Evolutionary conservation across 2,329 filamentous ascomycete genomes (phyloP).

Genomic region (Diaporthe capsici): DNA sequence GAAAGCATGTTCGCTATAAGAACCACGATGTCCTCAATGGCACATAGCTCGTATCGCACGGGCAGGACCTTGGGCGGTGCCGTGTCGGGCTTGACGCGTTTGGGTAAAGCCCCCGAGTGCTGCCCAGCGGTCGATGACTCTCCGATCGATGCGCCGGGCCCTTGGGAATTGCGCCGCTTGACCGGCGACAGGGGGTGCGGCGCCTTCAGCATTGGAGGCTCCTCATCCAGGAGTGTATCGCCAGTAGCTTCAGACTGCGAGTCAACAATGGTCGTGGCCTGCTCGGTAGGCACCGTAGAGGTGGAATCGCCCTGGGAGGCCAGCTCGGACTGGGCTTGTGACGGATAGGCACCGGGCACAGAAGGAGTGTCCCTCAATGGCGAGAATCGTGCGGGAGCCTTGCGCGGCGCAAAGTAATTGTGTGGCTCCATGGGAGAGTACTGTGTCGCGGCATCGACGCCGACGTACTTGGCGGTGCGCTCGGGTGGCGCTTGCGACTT

Average conservation of each 20-base stretch:
- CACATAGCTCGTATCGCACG: slow-evolving; percentile 83
- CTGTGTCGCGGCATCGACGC: slow-evolving; percentile 63
- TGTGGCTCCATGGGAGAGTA: slow-evolving; percentile 65
- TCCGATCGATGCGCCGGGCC: slow-evolving; percentile 46
- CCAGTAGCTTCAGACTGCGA: slow-evolving; percentile 37
- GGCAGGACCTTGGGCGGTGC: slow-evolving; percentile 74
- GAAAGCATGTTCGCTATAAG: slow-evolving; percentile 96
- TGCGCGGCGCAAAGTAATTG: slow-evolving; percentile 51
- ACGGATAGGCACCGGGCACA: slow-evolving; percentile 25
- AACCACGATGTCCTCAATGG: slow-evolving; percentile 88
- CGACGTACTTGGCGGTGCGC: slow-evolving; percentile 58
- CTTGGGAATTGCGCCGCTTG: slow-evolving; percentile 62
- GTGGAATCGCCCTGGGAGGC: neutral
- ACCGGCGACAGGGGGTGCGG: slow-evolving; percentile 51
- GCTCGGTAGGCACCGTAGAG: slow-evolving; percentile 24
- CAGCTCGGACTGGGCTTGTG: slow-evolving; percentile 26
- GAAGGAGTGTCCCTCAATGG: slow-evolving; percentile 29
- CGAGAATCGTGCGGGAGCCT: slow-evolving; percentile 8
- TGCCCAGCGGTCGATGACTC: slow-evolving; percentile 37
- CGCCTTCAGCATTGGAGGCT: slow-evolving; percentile 46
- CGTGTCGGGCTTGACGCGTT: slow-evolving; percentile 67
- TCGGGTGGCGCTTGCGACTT: slow-evolving; percentile 47
- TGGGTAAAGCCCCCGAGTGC: slow-evolving; percentile 55
- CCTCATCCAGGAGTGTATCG: slow-evolving; percentile 44
- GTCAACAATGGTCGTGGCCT: slow-evolving; percentile 32